phyloP scores from a whole-genome alignment of 306 rosid species.

The Pyrus pyrifolia region DNA sequence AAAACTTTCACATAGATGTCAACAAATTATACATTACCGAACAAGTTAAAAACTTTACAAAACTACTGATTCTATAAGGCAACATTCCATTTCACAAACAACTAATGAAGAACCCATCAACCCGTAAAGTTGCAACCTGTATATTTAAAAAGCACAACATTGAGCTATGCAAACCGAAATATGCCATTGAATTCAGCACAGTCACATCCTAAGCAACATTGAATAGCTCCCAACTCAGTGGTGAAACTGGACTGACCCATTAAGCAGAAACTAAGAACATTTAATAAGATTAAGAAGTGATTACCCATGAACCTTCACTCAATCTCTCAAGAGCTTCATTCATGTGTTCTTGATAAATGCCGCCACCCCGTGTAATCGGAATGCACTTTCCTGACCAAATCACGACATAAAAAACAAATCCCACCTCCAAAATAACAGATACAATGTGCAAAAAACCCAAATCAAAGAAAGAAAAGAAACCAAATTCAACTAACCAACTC shows the following conservation, averaged over 20 bases:
- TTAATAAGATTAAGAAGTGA: not conserved
- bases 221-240: not conserved
- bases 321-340: constrained; percentile 77
- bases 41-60: not conserved
- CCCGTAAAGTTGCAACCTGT: not conserved
- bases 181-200: not conserved
- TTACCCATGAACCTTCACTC: constrained; percentile 82
- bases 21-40: not conserved
- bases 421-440: not conserved
- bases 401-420: constrained; percentile 7
- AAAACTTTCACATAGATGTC: not conserved
- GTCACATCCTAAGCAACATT: not conserved
- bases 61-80: not conserved
- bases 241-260: not conserved
- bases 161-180: not conserved
- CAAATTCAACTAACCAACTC: constrained; percentile 41
- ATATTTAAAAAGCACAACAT: not conserved
- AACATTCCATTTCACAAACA: not conserved
- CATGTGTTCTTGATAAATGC: constrained; percentile 86
- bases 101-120: not conserved
- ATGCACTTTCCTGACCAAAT: constrained; percentile 75
- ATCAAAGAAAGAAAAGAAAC: not conserved
- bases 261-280: not conserved
- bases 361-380: constrained; percentile 88
- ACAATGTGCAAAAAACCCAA: not conserved